Conservation (phyloP, 2,329 filamentous ascomycete species). For the Trematosphaeria pertusa region DNA sequence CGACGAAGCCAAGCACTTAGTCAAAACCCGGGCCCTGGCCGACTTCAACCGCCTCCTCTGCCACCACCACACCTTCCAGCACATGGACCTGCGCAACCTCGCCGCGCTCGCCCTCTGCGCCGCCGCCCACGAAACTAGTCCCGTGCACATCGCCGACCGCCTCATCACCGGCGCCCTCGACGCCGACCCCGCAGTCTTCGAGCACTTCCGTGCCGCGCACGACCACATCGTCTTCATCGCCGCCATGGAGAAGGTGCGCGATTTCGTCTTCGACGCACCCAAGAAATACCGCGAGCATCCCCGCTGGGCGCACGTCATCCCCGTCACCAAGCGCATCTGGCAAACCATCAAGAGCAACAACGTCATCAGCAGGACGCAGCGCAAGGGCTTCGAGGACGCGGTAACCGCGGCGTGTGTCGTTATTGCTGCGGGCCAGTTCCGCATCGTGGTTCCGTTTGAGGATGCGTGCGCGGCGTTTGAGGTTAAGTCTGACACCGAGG, state of each 20-base stretch:
- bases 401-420: not conserved
- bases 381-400: not conserved
- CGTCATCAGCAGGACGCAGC: not conserved
- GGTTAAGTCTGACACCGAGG: too few relatives aligned
- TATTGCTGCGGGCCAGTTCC: not conserved
- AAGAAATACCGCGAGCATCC: not conserved
- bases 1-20: too few relatives aligned
- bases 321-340: not conserved
- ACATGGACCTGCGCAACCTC: not conserved
- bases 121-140: not conserved
- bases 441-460: too few relatives aligned
- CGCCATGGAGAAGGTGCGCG: not conserved
- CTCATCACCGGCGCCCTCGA: not conserved
- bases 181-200: not conserved
- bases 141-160: not conserved
- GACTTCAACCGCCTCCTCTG: not conserved
- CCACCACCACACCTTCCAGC: not conserved
- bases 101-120: not conserved
- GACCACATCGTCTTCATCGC: too few relatives aligned
- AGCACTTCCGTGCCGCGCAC: too few relatives aligned
- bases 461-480: too few relatives aligned
- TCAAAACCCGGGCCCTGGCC: not conserved
- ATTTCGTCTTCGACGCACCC: not conserved
- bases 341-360: not conserved
- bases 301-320: not conserved